Percentiles rank a stretch among this genome's conserved stretches.
Conservation (phyloP, 2,329 filamentous ascomycete species). For the Aspergillus pseudotamarii region DNA sequence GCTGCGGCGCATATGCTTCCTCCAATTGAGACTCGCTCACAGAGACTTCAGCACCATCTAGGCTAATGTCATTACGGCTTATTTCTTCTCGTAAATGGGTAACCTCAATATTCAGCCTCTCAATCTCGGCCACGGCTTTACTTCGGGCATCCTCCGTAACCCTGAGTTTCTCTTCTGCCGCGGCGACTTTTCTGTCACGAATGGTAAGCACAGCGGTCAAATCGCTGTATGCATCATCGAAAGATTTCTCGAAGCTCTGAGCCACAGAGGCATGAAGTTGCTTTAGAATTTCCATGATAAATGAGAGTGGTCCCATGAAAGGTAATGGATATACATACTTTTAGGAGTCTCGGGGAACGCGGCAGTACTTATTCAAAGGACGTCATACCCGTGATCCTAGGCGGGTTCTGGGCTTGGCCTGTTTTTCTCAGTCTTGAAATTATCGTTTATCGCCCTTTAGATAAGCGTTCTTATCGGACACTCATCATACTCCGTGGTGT, state of each 20-base stretch:
- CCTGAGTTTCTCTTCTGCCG: slow-evolving; percentile 25
- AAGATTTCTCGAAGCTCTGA: slow-evolving; percentile 29
- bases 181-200: slow-evolving; percentile 25
- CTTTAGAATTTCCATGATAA: slow-evolving; percentile 36
- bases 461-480: slow-evolving; percentile 9
- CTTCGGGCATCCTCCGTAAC: slow-evolving; percentile 24
- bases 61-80: slow-evolving; percentile 15
- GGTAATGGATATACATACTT: not conserved
- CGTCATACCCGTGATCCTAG: not conserved
- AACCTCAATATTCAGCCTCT: slow-evolving; percentile 26
- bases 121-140: slow-evolving; percentile 19
- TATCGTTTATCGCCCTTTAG: not conserved
- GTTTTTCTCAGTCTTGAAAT: no score
- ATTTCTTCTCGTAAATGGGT: slow-evolving; percentile 27
- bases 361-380: not conserved
- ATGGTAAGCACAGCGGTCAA: slow-evolving; percentile 26
- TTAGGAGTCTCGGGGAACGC: not conserved
- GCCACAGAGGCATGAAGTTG: slow-evolving; percentile 33
- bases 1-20: slow-evolving; percentile 32
- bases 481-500: not conserved
- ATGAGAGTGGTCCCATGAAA: slow-evolving; percentile 3
- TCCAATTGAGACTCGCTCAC: slow-evolving; percentile 23
- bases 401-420: not conserved
- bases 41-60: slow-evolving; percentile 18
- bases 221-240: slow-evolving; percentile 31